A percentile compares a stretch with the other conserved stretches of the same genome.
phyloP scores from a whole-genome alignment of 2,329 filamentous ascomycete species.

The Sphaerulina populicola region DNA sequence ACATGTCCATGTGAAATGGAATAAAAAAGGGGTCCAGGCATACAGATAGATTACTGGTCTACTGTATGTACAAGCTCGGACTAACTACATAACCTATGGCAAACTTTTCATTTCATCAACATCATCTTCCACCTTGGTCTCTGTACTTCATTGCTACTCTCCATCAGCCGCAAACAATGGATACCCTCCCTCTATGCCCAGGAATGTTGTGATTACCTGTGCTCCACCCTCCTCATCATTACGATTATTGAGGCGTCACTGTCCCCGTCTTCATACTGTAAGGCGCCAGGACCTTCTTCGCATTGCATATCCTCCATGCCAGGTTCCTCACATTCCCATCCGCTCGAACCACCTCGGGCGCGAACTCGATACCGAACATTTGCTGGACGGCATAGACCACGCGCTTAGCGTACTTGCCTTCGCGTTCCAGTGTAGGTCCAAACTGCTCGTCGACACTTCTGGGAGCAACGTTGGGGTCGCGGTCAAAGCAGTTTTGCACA shows the following conservation, averaged over 20 bases:
- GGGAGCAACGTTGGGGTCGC: constrained; percentile 83
- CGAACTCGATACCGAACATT: constrained; percentile 95
- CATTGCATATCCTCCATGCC: constrained; percentile 90
- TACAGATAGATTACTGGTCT: not conserved
- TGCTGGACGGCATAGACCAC: constrained; percentile 91
- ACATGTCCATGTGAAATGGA: no score
- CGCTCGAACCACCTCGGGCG: constrained; percentile 80
- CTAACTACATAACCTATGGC: no score
- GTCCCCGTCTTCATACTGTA: constrained; percentile 43
- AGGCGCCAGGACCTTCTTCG: constrained; percentile 72
- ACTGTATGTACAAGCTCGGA: not conserved
- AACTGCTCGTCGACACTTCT: constrained; percentile 71
- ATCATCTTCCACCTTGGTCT: not conserved
- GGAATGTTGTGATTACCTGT: constrained; percentile 9
- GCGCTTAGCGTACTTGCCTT: constrained; percentile 78
- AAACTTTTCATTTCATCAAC: not conserved
- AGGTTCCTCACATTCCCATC: constrained; percentile 86
- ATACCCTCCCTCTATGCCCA: not conserved
- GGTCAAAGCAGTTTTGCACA: constrained; percentile 85
- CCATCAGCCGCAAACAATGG: not conserved
- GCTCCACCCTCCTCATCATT: not conserved
- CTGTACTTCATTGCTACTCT: not conserved
- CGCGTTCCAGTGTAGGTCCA: constrained; percentile 73
- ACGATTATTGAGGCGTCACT: constrained; percentile 22
- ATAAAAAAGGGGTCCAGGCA: not conserved